These are phyloP conservation scores for Wickerhamiella spandovensis DNA, from an alignment of 805 yeast genomes.

Conservation along the genomic window DNA sequence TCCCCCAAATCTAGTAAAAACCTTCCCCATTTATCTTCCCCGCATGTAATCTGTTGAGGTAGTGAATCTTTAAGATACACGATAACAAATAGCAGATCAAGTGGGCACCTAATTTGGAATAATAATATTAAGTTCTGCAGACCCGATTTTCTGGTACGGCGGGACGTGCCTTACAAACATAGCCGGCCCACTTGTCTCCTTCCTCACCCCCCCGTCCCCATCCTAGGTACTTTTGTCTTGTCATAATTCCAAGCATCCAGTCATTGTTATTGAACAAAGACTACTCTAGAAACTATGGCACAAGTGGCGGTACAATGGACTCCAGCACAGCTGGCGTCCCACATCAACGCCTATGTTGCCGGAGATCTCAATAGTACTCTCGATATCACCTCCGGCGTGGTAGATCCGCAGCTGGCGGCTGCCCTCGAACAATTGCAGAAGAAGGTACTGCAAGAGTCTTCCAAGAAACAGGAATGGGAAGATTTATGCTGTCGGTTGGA, in stretches of 20 bases:
- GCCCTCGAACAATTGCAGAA: constrained; percentile 18
- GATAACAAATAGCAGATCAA: too few species aligned
- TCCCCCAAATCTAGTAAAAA: too few species aligned
- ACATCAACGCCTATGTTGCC: constrained; percentile 17
- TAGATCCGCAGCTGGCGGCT: constrained; percentile 10
- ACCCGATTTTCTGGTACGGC: too few species aligned
- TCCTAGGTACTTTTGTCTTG: not conserved
- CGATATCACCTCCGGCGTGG: constrained; percentile 14
- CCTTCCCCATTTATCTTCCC: too few species aligned
- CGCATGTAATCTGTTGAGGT: too few species aligned
- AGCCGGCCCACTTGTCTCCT: too few species aligned
- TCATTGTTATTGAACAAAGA: not conserved
- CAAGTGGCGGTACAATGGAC: not conserved
- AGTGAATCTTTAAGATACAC: too few species aligned
- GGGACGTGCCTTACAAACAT: too few species aligned
- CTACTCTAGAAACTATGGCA: not conserved
- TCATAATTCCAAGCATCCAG: not conserved
- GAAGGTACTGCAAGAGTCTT: constrained; percentile 15
- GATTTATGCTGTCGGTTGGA: constrained; percentile 24
- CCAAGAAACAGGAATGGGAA: constrained; percentile 15
- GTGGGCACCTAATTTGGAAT: too few species aligned
- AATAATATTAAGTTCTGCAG: too few species aligned
- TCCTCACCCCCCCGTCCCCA: too few species aligned
- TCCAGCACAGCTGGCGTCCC: constrained; percentile 9
- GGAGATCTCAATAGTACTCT: constrained; percentile 6